These are phyloP conservation scores for Boletus rufocinnamomeus DNA, from an alignment of 768 basidiomycete genomes.

Conservation along the genomic window DNA sequence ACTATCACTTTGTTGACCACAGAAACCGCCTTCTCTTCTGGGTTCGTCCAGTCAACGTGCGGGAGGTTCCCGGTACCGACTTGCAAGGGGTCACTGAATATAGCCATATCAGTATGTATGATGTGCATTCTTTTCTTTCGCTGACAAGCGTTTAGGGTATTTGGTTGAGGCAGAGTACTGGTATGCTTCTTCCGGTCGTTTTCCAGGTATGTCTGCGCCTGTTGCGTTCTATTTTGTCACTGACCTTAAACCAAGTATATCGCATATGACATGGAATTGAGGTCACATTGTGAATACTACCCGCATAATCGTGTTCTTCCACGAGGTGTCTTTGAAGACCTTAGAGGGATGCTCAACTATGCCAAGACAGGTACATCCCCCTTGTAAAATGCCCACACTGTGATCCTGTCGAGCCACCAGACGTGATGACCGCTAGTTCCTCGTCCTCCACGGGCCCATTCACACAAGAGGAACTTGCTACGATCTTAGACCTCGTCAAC, in stretches of 20 bases:
- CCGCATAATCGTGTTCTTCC: constrained; percentile 10
- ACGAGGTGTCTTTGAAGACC: constrained; percentile 4
- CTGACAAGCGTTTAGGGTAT: constrained; percentile 14
- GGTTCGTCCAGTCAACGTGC: constrained; percentile 2
- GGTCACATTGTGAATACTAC: constrained; percentile 24
- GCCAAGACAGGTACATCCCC: constrained; percentile 13
- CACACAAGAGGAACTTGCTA: constrained; percentile 15
- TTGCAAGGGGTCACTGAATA: constrained; percentile 10
- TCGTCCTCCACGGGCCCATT: constrained; percentile 23
- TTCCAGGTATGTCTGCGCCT: background rate
- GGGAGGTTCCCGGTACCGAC: background rate
- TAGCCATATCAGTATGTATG: constrained; percentile 17
- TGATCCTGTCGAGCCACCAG: background rate
- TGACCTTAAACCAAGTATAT: background rate
- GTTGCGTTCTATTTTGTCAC: background rate
- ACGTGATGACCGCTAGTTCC: constrained; percentile 21
- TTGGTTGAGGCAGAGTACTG: constrained; percentile 17
- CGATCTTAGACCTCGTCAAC: constrained; percentile 16
- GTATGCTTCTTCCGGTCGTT: background rate
- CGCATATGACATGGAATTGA: constrained; percentile 3
- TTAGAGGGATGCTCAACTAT: constrained; percentile 21
- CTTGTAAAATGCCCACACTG: background rate
- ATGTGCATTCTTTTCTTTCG: too few species aligned
- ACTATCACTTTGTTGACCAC: constrained; percentile 23
- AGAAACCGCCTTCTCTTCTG: constrained; percentile 19